Evolutionary conservation across 2,329 filamentous ascomycete genomes (phyloP).

Genomic region (Chaetomiaceae sp.): DNA sequence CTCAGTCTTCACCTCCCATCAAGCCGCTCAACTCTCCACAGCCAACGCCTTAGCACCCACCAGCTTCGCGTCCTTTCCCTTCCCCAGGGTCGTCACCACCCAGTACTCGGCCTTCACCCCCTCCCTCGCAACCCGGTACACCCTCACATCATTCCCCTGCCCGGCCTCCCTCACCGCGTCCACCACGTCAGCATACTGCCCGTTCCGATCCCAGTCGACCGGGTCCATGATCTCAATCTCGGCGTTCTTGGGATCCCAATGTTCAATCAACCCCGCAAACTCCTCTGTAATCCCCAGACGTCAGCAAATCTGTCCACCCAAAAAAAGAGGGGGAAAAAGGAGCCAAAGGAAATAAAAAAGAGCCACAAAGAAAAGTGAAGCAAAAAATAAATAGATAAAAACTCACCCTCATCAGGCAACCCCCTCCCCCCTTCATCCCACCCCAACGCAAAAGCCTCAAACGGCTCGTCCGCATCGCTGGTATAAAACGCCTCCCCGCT

Average conservation of each 20-base stretch:
- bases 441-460: slow-evolving; percentile 67
- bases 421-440: slow-evolving; percentile 49
- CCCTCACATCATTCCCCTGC: slow-evolving; percentile 62
- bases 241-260: slow-evolving; percentile 48
- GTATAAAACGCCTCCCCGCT: slow-evolving; percentile 62
- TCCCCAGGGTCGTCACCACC: slow-evolving; percentile 60
- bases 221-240: slow-evolving; percentile 62
- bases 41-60: slow-evolving; percentile 75
- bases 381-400: neutral
- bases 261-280: slow-evolving; percentile 63
- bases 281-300: slow-evolving; percentile 47
- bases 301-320: too few relatives aligned
- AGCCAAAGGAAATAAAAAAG: too few relatives aligned
- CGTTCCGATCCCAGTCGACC: slow-evolving; percentile 66
- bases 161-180: slow-evolving; percentile 63
- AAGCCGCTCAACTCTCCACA: slow-evolving; percentile 57
- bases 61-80: slow-evolving; percentile 53
- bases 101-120: slow-evolving; percentile 71
- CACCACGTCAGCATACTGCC: slow-evolving; percentile 64
- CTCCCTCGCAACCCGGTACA: slow-evolving; percentile 65
- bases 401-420: slow-evolving; percentile 58
- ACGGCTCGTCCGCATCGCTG: slow-evolving; percentile 82
- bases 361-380: neutral
- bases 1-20: neutral
- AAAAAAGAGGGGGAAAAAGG: too few relatives aligned